Evolutionary conservation across 164 flowering plant genomes (phyloP).

Genomic region (Berberis vulgaris): DNA sequence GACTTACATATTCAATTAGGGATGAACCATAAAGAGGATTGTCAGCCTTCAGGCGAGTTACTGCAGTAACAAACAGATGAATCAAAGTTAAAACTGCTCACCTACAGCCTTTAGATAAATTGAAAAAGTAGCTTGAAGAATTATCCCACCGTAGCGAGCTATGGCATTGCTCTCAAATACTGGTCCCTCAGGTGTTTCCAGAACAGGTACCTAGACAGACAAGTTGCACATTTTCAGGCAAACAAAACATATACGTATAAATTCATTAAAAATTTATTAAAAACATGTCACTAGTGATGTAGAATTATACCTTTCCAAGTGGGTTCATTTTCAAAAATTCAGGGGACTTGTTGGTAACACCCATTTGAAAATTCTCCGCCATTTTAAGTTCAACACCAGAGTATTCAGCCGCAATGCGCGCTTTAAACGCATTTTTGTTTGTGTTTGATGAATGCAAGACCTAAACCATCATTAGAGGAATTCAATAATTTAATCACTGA

Average conservation of each 20-base stretch:
- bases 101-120: background rate
- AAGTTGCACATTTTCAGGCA: background rate
- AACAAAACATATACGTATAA: background rate
- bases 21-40: conserved; percentile 59
- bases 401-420: conserved; percentile 60
- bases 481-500: too few relatives aligned
- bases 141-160: conserved; percentile 60
- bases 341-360: conserved; percentile 52
- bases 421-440: conserved; percentile 60
- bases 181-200: conserved; percentile 72
- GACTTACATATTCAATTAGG: conserved; percentile 57
- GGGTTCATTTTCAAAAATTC: conserved; percentile 72
- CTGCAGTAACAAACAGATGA: conserved; percentile 30
- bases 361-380: conserved; percentile 52
- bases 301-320: conserved; percentile 50
- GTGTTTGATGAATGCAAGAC: conserved; percentile 38
- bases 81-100: background rate
- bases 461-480: conserved; percentile 11
- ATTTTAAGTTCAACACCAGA: conserved; percentile 39
- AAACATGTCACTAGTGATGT: background rate
- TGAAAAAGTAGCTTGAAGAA: background rate
- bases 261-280: background rate
- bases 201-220: conserved; percentile 48
- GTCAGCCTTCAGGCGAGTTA: conserved; percentile 54
- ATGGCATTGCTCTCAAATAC: conserved; percentile 79